These are phyloP conservation scores for Penicillium arizonense DNA, from an alignment of 495 filamentous ascomycete genomes.

Conservation along the genomic window DNA sequence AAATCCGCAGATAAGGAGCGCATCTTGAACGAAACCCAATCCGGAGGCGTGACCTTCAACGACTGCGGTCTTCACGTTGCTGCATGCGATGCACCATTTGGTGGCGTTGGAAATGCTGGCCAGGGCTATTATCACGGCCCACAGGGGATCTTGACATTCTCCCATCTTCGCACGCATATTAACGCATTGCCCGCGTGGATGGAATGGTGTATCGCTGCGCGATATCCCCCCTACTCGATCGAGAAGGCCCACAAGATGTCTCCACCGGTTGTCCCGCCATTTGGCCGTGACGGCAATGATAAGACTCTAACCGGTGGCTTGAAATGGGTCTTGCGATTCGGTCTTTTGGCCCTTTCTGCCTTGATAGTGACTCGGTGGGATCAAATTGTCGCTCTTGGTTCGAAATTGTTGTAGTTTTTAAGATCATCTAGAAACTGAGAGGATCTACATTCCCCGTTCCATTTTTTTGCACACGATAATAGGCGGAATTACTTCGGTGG, in stretches of 20 bases:
- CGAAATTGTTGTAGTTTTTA: neutral
- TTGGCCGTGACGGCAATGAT: slow-evolving; percentile 64
- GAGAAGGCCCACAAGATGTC: slow-evolving; percentile 55
- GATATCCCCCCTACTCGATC: slow-evolving; percentile 67
- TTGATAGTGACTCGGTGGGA: neutral
- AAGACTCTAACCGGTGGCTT: neutral
- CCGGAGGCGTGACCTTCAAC: slow-evolving; percentile 74
- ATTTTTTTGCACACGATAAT: neutral
- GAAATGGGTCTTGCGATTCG: slow-evolving; percentile 16
- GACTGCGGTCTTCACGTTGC: slow-evolving; percentile 67
- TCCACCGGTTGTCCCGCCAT: slow-evolving; percentile 60
- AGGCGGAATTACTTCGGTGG: neutral
- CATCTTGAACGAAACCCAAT: slow-evolving; percentile 58
- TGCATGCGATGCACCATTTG: slow-evolving; percentile 69
- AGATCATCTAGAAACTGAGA: too few species aligned
- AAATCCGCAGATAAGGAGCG: slow-evolving; percentile 60
- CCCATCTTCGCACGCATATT: slow-evolving; percentile 55
- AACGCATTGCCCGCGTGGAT: slow-evolving; percentile 41
- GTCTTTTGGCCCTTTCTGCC: slow-evolving; percentile 9
- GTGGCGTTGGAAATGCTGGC: slow-evolving; percentile 77
- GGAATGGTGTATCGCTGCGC: slow-evolving; percentile 60
- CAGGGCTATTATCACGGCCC: slow-evolving; percentile 74
- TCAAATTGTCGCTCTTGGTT: neutral
- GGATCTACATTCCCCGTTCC: neutral
- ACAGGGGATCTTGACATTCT: slow-evolving; percentile 76